Percentiles rank a stretch among this genome's conserved stretches.
Evolutionary conservation across 1,284 basidiomycete species (phyloP).

Genomic region (Rhodotorula sp.): DNA sequence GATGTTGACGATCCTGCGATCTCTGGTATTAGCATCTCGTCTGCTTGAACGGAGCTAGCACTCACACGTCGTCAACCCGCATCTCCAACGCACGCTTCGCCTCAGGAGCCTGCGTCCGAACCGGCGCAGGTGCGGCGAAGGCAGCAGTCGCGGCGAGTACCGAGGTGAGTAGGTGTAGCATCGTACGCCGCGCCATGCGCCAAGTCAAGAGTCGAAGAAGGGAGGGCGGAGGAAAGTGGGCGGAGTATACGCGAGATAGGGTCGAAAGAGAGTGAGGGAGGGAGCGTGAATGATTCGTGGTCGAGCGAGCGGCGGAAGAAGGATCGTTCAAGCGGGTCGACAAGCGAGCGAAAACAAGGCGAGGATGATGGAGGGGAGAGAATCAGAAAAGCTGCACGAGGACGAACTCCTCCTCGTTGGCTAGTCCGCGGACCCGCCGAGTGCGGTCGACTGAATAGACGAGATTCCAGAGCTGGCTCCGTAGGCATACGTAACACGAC

Average conservation of each 20-base stretch:
- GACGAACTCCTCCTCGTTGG: too few species aligned
- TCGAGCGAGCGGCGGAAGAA: not conserved
- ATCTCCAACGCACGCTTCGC: not conserved
- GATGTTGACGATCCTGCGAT: constrained; percentile 16
- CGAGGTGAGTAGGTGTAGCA: not conserved
- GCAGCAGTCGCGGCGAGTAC: not conserved
- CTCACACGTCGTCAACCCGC: constrained; percentile 19
- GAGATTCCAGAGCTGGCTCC: too few species aligned
- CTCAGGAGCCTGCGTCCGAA: not conserved
- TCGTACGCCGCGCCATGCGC: too few species aligned
- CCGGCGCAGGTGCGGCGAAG: not conserved
- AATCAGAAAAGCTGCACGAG: not conserved
- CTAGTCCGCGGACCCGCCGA: too few species aligned
- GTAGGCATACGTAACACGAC: not conserved
- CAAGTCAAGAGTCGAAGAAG: too few species aligned
- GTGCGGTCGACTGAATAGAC: too few species aligned
- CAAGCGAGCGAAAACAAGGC: too few species aligned
- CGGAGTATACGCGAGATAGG: not conserved
- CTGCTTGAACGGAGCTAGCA: too few species aligned
- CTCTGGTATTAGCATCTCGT: not conserved
- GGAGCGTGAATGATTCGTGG: not conserved
- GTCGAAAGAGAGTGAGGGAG: not conserved
- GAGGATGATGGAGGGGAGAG: not conserved
- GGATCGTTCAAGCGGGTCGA: not conserved
- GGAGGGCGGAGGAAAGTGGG: not conserved